These are phyloP conservation scores for Cucumis variabilis DNA, from an alignment of 331 rosid species.

Conservation along the genomic window DNA sequence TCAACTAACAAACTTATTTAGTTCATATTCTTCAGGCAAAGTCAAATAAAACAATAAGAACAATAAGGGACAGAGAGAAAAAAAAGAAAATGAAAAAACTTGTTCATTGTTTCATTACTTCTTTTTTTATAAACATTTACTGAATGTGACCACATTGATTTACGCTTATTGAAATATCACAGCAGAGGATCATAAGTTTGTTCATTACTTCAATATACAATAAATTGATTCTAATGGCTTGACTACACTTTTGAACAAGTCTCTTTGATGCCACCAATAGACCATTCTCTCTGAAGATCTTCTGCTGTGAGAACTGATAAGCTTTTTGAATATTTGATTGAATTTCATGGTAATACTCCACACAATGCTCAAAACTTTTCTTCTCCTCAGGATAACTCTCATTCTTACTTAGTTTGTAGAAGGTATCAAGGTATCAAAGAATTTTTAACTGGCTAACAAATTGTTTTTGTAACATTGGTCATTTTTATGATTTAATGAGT, in stretches of 20 bases:
- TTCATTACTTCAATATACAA: neutral
- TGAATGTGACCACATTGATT: too few relatives aligned
- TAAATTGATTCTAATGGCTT: conserved; percentile 12
- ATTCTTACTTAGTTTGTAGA: conserved; percentile 11
- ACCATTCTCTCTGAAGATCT: neutral
- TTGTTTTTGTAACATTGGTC: too few relatives aligned
- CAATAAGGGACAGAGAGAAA: too few relatives aligned
- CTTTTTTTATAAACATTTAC: too few relatives aligned
- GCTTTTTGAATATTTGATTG: neutral
- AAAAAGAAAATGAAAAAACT: too few relatives aligned
- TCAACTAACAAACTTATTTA: too few relatives aligned
- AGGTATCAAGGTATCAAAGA: neutral
- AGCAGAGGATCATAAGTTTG: conserved; percentile 21
- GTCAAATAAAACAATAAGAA: too few relatives aligned
- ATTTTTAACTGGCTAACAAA: too few relatives aligned
- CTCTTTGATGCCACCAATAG: neutral
- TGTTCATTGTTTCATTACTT: too few relatives aligned
- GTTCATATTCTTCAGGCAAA: too few relatives aligned
- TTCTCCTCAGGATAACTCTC: neutral
- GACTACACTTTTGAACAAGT: neutral
- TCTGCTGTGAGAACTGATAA: neutral
- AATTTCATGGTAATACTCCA: conserved; percentile 11
- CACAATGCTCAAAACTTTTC: neutral
- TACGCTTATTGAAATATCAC: too few relatives aligned
- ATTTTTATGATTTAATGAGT: too few relatives aligned